Evolutionary conservation across 805 yeast species (phyloP).

Genomic region (Metahyphopichia silvanorum): DNA sequence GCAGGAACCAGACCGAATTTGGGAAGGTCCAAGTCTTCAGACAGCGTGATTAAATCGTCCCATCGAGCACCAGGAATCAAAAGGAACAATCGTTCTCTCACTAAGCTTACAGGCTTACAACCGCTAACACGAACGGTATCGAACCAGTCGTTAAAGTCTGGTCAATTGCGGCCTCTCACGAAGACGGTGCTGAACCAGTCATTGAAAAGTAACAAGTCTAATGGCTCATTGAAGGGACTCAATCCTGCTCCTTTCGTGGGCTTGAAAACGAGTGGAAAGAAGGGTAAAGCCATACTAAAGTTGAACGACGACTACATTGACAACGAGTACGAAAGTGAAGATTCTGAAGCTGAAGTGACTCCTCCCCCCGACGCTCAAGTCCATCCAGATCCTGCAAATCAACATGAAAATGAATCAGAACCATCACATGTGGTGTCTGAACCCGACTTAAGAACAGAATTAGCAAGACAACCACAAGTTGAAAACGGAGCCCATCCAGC

Average conservation of each 20-base stretch:
- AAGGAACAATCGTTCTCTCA: conserved; percentile 34
- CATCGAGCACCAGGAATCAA: conserved; percentile 18
- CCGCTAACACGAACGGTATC: conserved; percentile 34
- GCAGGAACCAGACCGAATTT: conserved; percentile 23
- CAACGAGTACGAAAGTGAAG: conserved; percentile 36
- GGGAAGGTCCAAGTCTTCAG: conserved; percentile 39
- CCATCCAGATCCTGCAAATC: background rate
- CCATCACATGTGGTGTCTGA: conserved; percentile 1
- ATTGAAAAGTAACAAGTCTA: conserved; percentile 28
- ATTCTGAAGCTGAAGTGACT: conserved; percentile 11
- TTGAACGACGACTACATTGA: conserved; percentile 33
- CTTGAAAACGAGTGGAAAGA: conserved; percentile 32
- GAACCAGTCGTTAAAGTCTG: conserved; percentile 22
- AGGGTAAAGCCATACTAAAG: conserved; percentile 37
- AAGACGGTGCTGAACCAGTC: conserved; percentile 15
- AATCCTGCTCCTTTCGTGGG: conserved; percentile 18
- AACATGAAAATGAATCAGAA: too few species aligned
- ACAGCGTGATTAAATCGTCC: conserved; percentile 28
- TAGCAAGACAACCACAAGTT: background rate
- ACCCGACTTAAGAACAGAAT: background rate
- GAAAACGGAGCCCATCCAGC: background rate
- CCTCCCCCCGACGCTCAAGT: conserved; percentile 1
- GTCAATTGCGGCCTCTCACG: conserved; percentile 8
- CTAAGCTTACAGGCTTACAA: conserved; percentile 30
- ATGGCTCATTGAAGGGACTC: conserved; percentile 31